Evolutionary conservation across 1,284 basidiomycete genomes (phyloP).

Genomic region (Ganoderma leucocontextum): DNA sequence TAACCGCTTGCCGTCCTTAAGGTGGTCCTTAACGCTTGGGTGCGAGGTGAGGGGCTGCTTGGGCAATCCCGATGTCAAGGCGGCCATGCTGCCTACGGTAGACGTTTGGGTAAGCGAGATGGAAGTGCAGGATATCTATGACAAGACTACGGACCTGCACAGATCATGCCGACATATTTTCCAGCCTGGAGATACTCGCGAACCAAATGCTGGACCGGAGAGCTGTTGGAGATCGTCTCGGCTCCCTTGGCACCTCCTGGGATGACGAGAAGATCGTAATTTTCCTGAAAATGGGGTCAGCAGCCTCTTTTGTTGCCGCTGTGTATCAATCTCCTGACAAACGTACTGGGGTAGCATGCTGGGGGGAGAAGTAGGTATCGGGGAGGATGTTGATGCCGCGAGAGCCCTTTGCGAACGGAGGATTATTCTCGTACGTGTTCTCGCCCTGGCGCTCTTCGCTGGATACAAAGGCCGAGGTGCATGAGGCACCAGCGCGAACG

Average conservation of each 20-base stretch:
- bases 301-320: too few relatives aligned
- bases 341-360: constrained; percentile 38
- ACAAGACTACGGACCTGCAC: constrained; percentile 64
- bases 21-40: constrained; percentile 72
- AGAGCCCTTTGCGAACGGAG: constrained; percentile 68
- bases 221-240: constrained; percentile 70
- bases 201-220: constrained; percentile 71
- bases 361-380: constrained; percentile 63
- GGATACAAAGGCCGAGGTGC: constrained; percentile 72
- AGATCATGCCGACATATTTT: constrained; percentile 84
- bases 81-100: constrained; percentile 69
- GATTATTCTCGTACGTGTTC: constrained; percentile 31
- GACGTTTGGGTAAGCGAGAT: not conserved
- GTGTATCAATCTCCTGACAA: not conserved
- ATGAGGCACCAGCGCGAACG: constrained; percentile 73
- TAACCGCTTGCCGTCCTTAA: constrained; percentile 60
- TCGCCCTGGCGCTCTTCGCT: constrained; percentile 37
- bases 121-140: not conserved
- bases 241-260: constrained; percentile 88
- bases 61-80: constrained; percentile 69
- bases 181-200: constrained; percentile 63
- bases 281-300: constrained; percentile 48
- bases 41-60: constrained; percentile 81
- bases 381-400: constrained; percentile 80
- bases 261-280: constrained; percentile 76